These are phyloP conservation scores for Xerocomus potaroensis DNA, from an alignment of 768 basidiomycete species.

Conservation along the genomic window DNA sequence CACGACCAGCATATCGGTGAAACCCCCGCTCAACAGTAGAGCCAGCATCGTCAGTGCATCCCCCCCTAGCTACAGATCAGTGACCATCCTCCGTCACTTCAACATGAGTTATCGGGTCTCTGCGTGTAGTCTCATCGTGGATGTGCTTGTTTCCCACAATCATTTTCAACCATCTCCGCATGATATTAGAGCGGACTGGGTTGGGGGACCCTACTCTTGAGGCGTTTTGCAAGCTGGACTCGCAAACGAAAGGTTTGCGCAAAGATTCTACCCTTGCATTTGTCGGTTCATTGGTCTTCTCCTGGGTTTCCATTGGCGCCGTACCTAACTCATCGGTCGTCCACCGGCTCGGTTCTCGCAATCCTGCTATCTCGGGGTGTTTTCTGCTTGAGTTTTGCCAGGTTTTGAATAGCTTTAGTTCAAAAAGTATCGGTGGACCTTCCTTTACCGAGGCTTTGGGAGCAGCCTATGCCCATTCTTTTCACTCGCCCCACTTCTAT, in stretches of 20 bases:
- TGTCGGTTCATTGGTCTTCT: slow-evolving; percentile 29
- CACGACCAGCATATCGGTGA: not conserved
- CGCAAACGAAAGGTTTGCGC: slow-evolving; percentile 23
- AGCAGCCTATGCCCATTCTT: slow-evolving; percentile 17
- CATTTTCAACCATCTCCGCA: not conserved
- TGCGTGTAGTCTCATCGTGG: slow-evolving; percentile 28
- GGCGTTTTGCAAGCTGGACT: slow-evolving; percentile 30
- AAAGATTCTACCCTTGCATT: slow-evolving; percentile 27
- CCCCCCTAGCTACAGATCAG: not conserved
- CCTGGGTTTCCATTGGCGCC: slow-evolving; percentile 28
- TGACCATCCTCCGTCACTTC: not conserved
- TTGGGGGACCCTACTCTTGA: slow-evolving; percentile 28
- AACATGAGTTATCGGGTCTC: slow-evolving; percentile 12
- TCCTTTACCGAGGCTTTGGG: slow-evolving; percentile 31
- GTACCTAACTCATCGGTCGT: slow-evolving; percentile 29
- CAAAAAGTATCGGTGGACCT: slow-evolving; percentile 19
- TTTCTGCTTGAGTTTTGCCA: slow-evolving; percentile 27
- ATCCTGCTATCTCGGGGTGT: slow-evolving; percentile 25
- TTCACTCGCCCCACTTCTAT: not conserved
- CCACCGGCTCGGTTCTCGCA: slow-evolving; percentile 27
- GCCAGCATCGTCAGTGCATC: not conserved
- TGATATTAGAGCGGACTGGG: slow-evolving; percentile 22
- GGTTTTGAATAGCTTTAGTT: slow-evolving; percentile 24
- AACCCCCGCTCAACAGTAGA: slow-evolving; percentile 1
- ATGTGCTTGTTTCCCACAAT: not conserved